Evolutionary conservation across 805 yeast species (phyloP).

Genomic region (Metschnikowia sp.): DNA sequence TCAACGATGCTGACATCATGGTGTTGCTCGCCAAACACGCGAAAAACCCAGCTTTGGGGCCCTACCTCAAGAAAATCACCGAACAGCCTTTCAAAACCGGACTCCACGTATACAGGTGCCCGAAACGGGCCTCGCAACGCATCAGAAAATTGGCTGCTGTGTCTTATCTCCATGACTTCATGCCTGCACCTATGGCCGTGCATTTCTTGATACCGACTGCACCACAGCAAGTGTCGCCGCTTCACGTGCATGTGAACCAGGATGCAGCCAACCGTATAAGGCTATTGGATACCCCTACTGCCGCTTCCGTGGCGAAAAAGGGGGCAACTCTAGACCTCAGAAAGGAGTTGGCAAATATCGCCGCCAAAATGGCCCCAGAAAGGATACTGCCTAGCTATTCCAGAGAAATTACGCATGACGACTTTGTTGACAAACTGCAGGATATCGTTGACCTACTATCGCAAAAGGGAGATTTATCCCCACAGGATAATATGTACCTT

Average conservation of each 20-base stretch:
- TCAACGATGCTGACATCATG: neutral
- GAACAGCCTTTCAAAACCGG: conserved; percentile 23
- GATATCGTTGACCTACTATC: conserved; percentile 17
- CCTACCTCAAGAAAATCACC: conserved; percentile 1
- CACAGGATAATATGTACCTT: conserved; percentile 13
- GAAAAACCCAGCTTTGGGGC: conserved; percentile 25
- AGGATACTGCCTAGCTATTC: conserved; percentile 15
- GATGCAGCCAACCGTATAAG: conserved; percentile 4
- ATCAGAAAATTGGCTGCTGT: conserved; percentile 31
- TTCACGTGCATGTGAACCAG: conserved; percentile 4
- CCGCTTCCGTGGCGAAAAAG: conserved; percentile 3
- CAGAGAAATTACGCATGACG: conserved; percentile 22
- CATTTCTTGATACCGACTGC: conserved; percentile 25
- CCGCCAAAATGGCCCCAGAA: conserved; percentile 3
- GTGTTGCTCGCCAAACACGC: conserved; percentile 20
- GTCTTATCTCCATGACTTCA: conserved; percentile 41
- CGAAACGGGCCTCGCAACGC: conserved; percentile 29
- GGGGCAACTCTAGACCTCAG: conserved; percentile 1
- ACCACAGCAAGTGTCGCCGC: neutral
- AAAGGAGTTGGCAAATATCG: conserved; percentile 20
- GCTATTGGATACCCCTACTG: conserved; percentile 6
- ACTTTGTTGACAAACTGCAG: conserved; percentile 24
- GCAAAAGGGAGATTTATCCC: conserved; percentile 4
- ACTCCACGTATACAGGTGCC: conserved; percentile 35
- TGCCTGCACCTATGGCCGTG: conserved; percentile 37